These are phyloP conservation scores for Coemansia sp. DNA, from an alignment of 192 early-diverging fungal species.

Conservation along the genomic window DNA sequence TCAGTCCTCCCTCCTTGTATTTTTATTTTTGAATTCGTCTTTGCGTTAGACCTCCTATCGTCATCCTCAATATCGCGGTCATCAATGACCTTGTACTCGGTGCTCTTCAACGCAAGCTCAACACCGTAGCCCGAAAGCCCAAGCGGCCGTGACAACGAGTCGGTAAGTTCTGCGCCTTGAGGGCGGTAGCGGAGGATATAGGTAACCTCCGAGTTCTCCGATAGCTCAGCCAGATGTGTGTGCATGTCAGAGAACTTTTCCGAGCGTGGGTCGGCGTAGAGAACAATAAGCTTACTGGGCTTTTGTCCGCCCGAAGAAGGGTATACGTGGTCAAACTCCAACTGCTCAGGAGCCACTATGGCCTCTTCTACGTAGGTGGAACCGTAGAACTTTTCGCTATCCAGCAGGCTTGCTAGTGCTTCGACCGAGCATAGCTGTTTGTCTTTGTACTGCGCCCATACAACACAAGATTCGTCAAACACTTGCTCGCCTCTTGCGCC, in stretches of 20 bases:
- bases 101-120: conserved; percentile 92
- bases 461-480: conserved; percentile 63
- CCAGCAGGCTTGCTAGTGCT: conserved; percentile 49
- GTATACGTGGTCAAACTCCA: conserved; percentile 68
- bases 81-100: conserved; percentile 95
- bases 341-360: conserved; percentile 27
- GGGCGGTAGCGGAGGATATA: conserved; percentile 81
- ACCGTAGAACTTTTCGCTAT: conserved; percentile 45
- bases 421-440: conserved; percentile 65
- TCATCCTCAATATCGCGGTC: conserved; percentile 64
- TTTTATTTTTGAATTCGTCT: not conserved
- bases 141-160: conserved; percentile 18
- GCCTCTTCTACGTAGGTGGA: conserved; percentile 38
- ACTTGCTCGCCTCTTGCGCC: conserved; percentile 44
- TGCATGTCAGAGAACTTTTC: conserved; percentile 63
- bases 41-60: not conserved
- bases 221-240: conserved; percentile 52
- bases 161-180: conserved; percentile 5
- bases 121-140: conserved; percentile 88
- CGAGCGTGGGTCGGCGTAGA: conserved; percentile 78
- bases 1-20: not conserved
- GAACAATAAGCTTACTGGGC: conserved; percentile 45
- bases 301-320: not conserved
- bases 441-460: conserved; percentile 71
- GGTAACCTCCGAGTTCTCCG: conserved; percentile 49